phyloP scores from a whole-genome alignment of 345 rosid genomes.

The Erodium maritimum region DNA sequence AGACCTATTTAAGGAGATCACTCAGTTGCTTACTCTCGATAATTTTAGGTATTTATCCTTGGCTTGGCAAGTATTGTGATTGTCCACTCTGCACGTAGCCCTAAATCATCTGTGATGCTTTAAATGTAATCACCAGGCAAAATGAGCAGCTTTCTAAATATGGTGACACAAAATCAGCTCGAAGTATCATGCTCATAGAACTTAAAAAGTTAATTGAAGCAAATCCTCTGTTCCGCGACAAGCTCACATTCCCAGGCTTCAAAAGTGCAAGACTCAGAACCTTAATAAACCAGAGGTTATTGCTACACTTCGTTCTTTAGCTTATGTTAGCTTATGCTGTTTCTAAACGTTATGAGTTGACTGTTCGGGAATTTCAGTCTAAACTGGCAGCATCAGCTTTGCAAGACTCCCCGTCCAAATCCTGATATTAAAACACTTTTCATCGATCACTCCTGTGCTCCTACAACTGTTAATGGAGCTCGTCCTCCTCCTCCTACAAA shows the following conservation, averaged over 20 bases:
- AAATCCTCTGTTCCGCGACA: conserved; percentile 69
- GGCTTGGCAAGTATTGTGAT: background rate
- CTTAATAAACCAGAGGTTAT: conserved; percentile 79
- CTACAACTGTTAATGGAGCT: conserved; percentile 50
- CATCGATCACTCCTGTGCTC: conserved; percentile 60
- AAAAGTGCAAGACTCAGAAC: conserved; percentile 67
- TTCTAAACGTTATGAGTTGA: too few species aligned
- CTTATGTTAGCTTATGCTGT: background rate
- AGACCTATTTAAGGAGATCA: conserved; percentile 2
- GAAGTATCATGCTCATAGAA: conserved; percentile 53
- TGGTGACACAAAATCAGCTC: conserved; percentile 69
- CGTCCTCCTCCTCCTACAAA: conserved; percentile 61
- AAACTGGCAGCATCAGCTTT: conserved; percentile 94
- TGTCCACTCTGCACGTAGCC: background rate
- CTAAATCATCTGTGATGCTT: background rate
- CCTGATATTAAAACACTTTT: conserved; percentile 90
- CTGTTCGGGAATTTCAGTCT: conserved; percentile 30
- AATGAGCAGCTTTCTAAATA: conserved; percentile 79
- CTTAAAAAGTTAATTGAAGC: conserved; percentile 76
- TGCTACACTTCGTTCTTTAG: conserved; percentile 4
- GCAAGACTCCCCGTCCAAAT: conserved; percentile 80
- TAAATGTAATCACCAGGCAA: conserved; percentile 34
- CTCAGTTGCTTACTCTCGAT: conserved; percentile 1
- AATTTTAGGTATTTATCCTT: conserved; percentile 3
- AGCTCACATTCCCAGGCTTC: conserved; percentile 53